Evolutionary conservation across 2,329 filamentous ascomycete genomes (phyloP), one percentile per base, ranked within the genome.

Genomic region (Apiospora saccharicola): DNA sequence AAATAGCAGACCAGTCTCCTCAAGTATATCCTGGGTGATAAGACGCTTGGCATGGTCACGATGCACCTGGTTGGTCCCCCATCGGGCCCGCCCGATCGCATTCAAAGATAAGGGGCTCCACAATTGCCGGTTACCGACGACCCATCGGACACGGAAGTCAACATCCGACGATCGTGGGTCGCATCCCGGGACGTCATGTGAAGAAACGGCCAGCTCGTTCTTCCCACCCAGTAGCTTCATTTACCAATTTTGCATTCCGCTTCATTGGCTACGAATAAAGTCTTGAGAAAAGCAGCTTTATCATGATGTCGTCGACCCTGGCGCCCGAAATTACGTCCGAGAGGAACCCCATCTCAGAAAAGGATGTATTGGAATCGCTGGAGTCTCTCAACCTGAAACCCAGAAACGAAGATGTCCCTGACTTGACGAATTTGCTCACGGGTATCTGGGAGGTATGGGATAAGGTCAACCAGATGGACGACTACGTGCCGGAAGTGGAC

Each of bases 371-470:
- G 3, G 4, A 34, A 16, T 44, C 69, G 1, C 49, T 70, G 4
- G 49, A 30, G 6, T 43, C 69, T 13, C 41, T 70, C 14, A 46
- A 41, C 4, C 49, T 70, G 47, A 64, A 41, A 1, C 4, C 69
- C 19, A 70, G 46, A n/a, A 24, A 13, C 34, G 30, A 70, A 57
- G 49, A 70, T 43, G 19, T 70, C 30, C 47, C 34, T 0, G 49
- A 70, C 3, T 64, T 41, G 24, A 70, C 69, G 4, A 61, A 49
- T 4, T 49, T 70, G 10, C 69, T 70, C 10, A 70, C 49, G 13
- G 69, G 69, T 19, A 70, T 70, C 30, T 70, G 69, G 69, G 69
- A 70, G n/a, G 69, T 70, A 24, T 70, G 69, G 69, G 51, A 70
- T 34, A 70, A 70, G 19, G 69, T 70, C 13, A 49, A 70, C n/a